Evolutionary conservation across 176 grass and related monocot genomes (phyloP).

Genomic region (Tillandsia leiboldiana): DNA sequence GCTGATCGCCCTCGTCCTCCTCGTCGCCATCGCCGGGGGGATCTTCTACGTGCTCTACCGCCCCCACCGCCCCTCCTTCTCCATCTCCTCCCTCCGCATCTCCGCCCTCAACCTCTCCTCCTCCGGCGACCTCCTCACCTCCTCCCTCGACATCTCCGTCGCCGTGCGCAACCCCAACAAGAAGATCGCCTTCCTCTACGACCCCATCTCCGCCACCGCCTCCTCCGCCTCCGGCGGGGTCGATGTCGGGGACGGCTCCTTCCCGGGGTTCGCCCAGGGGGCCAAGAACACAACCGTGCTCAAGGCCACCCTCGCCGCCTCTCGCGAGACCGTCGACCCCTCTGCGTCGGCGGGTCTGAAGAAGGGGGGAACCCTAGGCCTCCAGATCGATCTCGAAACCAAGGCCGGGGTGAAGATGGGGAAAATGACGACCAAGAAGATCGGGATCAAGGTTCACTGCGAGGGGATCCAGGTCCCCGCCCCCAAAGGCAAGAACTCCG

Average conservation of each 20-base stretch:
- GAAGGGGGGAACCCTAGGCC: conserved; percentile 48
- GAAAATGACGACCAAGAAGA: conserved; percentile 63
- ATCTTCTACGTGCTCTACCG: conserved; percentile 85
- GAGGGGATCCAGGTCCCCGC: conserved; percentile 52
- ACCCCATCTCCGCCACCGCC: conserved; percentile 54
- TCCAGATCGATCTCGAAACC: conserved; percentile 69
- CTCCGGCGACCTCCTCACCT: conserved; percentile 13
- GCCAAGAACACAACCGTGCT: conserved; percentile 70
- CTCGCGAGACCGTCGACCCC: conserved; percentile 54
- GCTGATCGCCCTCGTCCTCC: conserved; percentile 52
- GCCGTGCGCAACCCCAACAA: conserved; percentile 75
- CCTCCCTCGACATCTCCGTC: conserved; percentile 61
- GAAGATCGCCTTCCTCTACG: conserved; percentile 93
- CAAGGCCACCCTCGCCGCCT: conserved; percentile 42
- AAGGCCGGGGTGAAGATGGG: conserved; percentile 83
- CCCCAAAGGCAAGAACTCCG: conserved; percentile 46
- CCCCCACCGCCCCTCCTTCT: conserved; percentile 78
- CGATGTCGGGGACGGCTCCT: conserved; percentile 55
- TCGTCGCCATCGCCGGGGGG: conserved; percentile 55
- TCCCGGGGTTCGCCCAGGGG: conserved; percentile 67
- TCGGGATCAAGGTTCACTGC: conserved; percentile 68
- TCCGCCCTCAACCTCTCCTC: conserved; percentile 53
- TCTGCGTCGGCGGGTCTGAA: conserved; percentile 63
- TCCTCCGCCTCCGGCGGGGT: conserved; percentile 44
- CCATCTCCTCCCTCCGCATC: conserved; percentile 44